Conservation (phyloP, 2,329 filamentous ascomycete genomes). For the Neurospora crassa region DNA sequence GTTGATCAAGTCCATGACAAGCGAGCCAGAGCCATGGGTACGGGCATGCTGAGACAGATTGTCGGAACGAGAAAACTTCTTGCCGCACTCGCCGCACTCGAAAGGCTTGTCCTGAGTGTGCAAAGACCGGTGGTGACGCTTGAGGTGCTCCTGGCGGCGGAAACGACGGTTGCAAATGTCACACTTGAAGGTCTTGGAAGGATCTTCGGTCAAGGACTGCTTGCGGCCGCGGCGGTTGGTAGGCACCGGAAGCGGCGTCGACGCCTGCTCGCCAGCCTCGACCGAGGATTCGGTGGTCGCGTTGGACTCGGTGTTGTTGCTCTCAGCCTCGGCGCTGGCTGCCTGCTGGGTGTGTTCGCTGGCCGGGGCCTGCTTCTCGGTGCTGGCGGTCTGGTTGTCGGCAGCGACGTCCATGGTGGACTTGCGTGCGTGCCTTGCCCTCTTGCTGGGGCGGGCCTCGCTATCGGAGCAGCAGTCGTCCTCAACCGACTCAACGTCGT, state of each 20-base stretch:
- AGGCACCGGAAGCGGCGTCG: slow-evolving; percentile 40
- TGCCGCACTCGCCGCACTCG: slow-evolving; percentile 93
- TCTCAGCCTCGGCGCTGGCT: slow-evolving; percentile 24
- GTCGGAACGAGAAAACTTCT: slow-evolving; percentile 98
- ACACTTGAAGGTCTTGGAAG: slow-evolving; percentile 96
- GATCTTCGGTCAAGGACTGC: slow-evolving; percentile 95
- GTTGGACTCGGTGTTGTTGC: slow-evolving; percentile 23
- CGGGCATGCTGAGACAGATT: slow-evolving; percentile 94
- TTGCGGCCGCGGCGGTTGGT: slow-evolving; percentile 92
- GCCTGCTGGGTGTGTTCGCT: slow-evolving; percentile 14
- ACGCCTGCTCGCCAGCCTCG: slow-evolving; percentile 24
- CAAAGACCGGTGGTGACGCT: slow-evolving; percentile 95
- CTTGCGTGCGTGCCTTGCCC: slow-evolving; percentile 31
- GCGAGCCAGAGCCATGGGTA: slow-evolving; percentile 82
- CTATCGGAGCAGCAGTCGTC: slow-evolving; percentile 42
- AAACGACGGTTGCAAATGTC: slow-evolving; percentile 94
- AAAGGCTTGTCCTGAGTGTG: slow-evolving; percentile 99
- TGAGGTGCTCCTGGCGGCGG: slow-evolving; percentile 95
- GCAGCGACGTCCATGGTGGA: slow-evolving; percentile 35
- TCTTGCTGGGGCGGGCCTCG: slow-evolving; percentile 47
- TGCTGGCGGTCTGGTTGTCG: slow-evolving; percentile 25
- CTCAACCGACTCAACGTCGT: slow-evolving; percentile 54
- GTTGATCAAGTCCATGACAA: slow-evolving; percentile 83
- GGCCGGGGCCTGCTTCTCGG: slow-evolving; percentile 25
- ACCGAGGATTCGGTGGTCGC: slow-evolving; percentile 28